Evolutionary conservation across 768 basidiomycete genomes (phyloP), one percentile per base, ranked within the genome.

Genomic region (Boletus rubescentipes): DNA sequence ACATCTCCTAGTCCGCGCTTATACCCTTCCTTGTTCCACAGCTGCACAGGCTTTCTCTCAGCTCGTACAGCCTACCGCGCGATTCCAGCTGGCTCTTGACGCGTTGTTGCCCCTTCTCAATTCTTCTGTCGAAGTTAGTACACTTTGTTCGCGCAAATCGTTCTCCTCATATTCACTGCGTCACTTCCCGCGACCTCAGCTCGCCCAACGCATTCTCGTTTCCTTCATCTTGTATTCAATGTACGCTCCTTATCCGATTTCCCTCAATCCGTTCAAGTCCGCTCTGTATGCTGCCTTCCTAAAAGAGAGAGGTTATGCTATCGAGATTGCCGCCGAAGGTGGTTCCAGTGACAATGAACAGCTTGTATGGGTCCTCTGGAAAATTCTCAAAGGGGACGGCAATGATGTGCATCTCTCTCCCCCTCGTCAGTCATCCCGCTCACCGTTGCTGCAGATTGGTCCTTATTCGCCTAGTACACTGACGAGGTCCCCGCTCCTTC

Each of bases 291-390:
- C 79, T 57, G 83, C 84, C 7, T 91, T 90, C 64, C 64, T 80
- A 36, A 82, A 78, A 66, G 89, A 91, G 72, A 76, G 86, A 61
- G 82, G 83, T 61, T 73, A 76, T 62, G 87, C 89, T 20, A 72
- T 80, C 45, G 72, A 65, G 46, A 66, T 82, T 47, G 73, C 84
- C n/a, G 74, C 62, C 9, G 67, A 75, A 32, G 75, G 74, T 49
- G 77, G 79, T 26, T 76, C 77, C 54, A 77, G 81, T 51, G 76
- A 77, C 46, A 89, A 83, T 66, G 89, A 91, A 64, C 89, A 89
- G 62, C 73, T 91, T 45, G 86, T 91, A 36, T 91, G 89, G 88
- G 89, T 91, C 40, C 75, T 91, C 55, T 91, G 89, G 89, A 91
- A 91, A 72, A 87, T 91, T 52, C 73, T 91, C 50, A 88, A 83